These are phyloP conservation scores for Vaccinium macrocarpon DNA, from an alignment of 148 eudicot species.

Conservation along the genomic window DNA sequence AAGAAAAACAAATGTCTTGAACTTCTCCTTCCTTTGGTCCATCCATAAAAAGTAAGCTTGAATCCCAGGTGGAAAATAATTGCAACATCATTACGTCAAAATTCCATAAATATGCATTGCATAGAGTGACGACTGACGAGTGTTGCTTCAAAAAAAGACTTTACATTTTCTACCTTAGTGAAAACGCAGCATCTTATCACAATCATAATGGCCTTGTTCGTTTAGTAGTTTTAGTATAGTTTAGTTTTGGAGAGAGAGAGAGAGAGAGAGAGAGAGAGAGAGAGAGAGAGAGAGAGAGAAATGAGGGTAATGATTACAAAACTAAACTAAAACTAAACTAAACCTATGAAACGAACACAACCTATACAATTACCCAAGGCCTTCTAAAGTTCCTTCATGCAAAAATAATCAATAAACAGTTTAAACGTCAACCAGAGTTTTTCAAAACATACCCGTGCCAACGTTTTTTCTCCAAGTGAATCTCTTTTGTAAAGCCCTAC, in stretches of 20 bases:
- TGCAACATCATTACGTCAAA: not conserved
- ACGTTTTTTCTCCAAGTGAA: constrained; percentile 80
- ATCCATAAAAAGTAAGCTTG: not conserved
- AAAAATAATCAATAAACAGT: constrained; percentile 11
- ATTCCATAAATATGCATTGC: not conserved
- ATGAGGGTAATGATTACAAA: too few relatives aligned
- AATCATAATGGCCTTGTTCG: not conserved
- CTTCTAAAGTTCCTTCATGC: not conserved
- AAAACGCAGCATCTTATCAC: too few relatives aligned
- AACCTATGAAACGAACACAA: too few relatives aligned
- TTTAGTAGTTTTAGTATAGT: too few relatives aligned
- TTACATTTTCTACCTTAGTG: too few relatives aligned
- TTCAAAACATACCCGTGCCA: constrained; percentile 86
- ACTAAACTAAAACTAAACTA: too few relatives aligned
- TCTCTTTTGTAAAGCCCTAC: constrained; percentile 97
- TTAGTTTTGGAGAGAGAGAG: too few relatives aligned
- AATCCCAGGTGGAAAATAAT: not conserved
- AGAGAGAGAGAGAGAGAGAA: too few relatives aligned
- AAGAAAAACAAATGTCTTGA: not conserved
- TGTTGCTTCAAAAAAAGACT: not conserved
- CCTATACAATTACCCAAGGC: not conserved
- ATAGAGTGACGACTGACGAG: not conserved
- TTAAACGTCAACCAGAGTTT: not conserved
- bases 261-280: too few relatives aligned
- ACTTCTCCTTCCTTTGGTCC: not conserved